phyloP scores from a whole-genome alignment of 805 yeast genomes.

The Saccharomycopsis fibuligera region DNA sequence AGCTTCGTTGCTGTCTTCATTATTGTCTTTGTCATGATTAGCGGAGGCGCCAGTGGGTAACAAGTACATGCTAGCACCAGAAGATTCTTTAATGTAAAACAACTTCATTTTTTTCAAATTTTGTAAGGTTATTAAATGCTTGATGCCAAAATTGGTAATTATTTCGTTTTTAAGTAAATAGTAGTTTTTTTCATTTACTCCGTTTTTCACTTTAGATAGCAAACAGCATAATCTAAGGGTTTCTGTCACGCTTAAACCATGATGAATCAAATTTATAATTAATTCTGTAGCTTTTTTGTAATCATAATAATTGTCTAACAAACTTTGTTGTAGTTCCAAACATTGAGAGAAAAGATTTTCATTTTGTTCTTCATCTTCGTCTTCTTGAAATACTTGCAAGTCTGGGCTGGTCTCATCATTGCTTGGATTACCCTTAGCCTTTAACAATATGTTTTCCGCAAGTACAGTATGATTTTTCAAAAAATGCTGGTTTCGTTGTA shows the following conservation, averaged over 20 bases:
- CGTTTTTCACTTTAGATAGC: slow-evolving; percentile 58
- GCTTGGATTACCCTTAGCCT: slow-evolving; percentile 32
- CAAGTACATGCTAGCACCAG: not conserved
- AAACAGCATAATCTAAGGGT: slow-evolving; percentile 50
- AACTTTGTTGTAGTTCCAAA: slow-evolving; percentile 21
- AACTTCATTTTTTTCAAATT: slow-evolving; percentile 44
- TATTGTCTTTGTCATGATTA: not conserved
- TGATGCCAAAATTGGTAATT: slow-evolving; percentile 59
- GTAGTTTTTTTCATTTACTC: slow-evolving; percentile 60
- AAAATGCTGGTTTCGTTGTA: slow-evolving; percentile 62
- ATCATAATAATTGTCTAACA: slow-evolving; percentile 20
- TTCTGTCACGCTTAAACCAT: slow-evolving; percentile 30
- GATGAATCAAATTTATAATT: slow-evolving; percentile 46
- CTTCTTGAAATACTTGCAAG: slow-evolving; percentile 21
- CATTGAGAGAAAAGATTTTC: slow-evolving; percentile 21
- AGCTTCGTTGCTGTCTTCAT: not conserved
- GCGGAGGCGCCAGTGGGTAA: slow-evolving; percentile 3
- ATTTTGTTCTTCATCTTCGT: slow-evolving; percentile 22
- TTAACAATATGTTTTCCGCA: slow-evolving; percentile 57
- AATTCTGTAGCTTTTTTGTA: slow-evolving; percentile 26
- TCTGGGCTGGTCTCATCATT: slow-evolving; percentile 26
- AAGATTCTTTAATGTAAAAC: slow-evolving; percentile 31
- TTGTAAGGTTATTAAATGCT: slow-evolving; percentile 41
- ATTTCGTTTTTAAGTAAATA: slow-evolving; percentile 48
- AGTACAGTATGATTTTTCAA: slow-evolving; percentile 67